Evolutionary conservation across 805 yeast genomes (phyloP).

Genomic region (Helenozyma baotianmanensis): DNA sequence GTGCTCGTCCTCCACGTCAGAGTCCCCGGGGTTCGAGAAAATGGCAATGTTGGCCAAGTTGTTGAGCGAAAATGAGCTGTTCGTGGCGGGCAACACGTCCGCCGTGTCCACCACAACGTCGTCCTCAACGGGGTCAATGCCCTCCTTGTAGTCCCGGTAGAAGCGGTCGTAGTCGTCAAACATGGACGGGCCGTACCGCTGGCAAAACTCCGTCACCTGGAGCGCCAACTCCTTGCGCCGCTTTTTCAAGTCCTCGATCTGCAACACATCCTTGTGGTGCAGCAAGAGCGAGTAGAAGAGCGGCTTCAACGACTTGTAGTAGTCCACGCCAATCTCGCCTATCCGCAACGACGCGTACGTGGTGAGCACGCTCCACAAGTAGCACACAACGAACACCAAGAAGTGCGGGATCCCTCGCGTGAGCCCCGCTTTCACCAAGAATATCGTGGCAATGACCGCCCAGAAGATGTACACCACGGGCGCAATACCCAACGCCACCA

Average conservation of each 20-base stretch:
- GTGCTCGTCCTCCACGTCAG: background rate
- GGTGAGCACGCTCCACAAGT: slow-evolving; percentile 33
- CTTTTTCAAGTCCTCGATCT: slow-evolving; percentile 28
- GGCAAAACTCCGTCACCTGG: slow-evolving; percentile 31
- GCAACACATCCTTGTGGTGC: slow-evolving; percentile 24
- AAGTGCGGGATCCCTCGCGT: slow-evolving; percentile 10
- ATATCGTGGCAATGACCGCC: slow-evolving; percentile 27
- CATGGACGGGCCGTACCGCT: slow-evolving; percentile 33
- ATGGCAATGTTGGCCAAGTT: slow-evolving; percentile 28
- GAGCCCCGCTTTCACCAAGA: slow-evolving; percentile 13
- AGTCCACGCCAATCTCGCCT: slow-evolving; percentile 41
- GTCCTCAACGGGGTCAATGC: background rate
- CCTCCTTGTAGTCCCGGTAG: slow-evolving; percentile 21
- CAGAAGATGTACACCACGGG: slow-evolving; percentile 37
- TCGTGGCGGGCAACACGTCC: background rate
- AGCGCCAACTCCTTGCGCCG: slow-evolving; percentile 23
- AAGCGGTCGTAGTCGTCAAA: slow-evolving; percentile 35
- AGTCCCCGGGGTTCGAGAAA: slow-evolving; percentile 17
- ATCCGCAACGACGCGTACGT: slow-evolving; percentile 39
- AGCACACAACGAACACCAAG: slow-evolving; percentile 26
- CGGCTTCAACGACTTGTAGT: slow-evolving; percentile 37
- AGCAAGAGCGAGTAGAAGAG: slow-evolving; percentile 30
- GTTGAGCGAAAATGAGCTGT: slow-evolving; percentile 11
- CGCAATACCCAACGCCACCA: slow-evolving; percentile 39
- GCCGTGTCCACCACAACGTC: slow-evolving; percentile 1